phyloP scores from a whole-genome alignment of 495 filamentous ascomycete species.

The Annulohypoxylon nitens region DNA sequence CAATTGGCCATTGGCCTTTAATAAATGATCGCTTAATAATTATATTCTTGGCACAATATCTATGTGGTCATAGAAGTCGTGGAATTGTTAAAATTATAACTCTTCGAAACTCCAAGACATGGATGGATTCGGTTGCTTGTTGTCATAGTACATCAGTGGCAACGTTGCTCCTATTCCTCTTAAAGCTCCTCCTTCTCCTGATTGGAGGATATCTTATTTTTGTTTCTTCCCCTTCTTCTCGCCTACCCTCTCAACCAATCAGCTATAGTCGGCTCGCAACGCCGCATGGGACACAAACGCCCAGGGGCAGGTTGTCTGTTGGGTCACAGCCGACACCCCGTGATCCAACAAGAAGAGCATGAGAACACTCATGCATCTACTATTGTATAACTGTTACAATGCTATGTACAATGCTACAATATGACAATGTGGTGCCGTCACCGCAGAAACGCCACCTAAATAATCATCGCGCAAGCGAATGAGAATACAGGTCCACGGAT shows the following conservation, averaged over 20 bases:
- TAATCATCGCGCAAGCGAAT: background rate
- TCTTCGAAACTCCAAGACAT: background rate
- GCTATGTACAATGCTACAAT: background rate
- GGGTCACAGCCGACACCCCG: conserved; percentile 19
- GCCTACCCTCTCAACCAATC: conserved; percentile 27
- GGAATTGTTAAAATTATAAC: background rate
- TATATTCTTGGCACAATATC: background rate
- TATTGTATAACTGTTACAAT: conserved; percentile 17
- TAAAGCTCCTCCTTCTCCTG: conserved; percentile 11
- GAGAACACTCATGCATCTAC: conserved; percentile 7
- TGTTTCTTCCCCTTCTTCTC: conserved; percentile 29
- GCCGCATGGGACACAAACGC: conserved; percentile 40
- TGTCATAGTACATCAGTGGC: conserved; percentile 36
- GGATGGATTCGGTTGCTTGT: conserved; percentile 24
- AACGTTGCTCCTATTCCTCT: conserved; percentile 32
- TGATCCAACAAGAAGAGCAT: conserved; percentile 13
- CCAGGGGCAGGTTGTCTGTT: conserved; percentile 19
- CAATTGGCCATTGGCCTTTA: conserved; percentile 4
- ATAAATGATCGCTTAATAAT: background rate
- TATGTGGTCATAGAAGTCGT: background rate
- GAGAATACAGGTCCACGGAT: background rate
- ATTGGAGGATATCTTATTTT: conserved; percentile 32
- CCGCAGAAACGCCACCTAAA: conserved; percentile 18
- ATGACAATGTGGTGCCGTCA: background rate
- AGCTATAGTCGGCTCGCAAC: conserved; percentile 28